Percentiles rank a stretch among this genome's conserved stretches.
phyloP scores from a whole-genome alignment of 2,329 filamentous ascomycete genomes.

The Fusarium tricinctum region DNA sequence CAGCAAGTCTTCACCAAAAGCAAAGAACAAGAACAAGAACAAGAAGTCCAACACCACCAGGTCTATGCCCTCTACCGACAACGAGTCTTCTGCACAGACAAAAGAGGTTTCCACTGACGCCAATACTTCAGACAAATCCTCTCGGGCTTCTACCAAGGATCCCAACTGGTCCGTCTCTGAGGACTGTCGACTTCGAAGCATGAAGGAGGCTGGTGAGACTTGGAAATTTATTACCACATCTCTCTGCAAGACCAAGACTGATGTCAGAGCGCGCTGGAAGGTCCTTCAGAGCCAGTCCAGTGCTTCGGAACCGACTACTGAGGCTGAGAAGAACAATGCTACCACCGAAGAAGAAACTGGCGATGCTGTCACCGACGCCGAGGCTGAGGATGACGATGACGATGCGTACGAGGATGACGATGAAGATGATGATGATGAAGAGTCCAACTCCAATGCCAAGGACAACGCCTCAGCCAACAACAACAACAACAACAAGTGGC shows the following conservation, averaged over 20 bases:
- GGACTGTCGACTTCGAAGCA: conserved; percentile 52
- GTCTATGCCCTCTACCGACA: conserved; percentile 13
- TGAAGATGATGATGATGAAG: neutral
- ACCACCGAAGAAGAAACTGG: neutral
- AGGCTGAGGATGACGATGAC: neutral
- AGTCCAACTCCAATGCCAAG: conserved; percentile 14
- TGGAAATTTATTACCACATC: conserved; percentile 52
- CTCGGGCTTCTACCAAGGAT: conserved; percentile 1
- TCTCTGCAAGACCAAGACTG: conserved; percentile 49
- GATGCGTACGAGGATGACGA: neutral
- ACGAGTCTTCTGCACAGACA: conserved; percentile 15
- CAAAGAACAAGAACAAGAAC: conserved; percentile 29
- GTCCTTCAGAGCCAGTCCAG: conserved; percentile 46
- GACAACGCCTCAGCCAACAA: neutral
- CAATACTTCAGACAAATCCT: conserved; percentile 14
- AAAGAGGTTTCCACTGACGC: conserved; percentile 15
- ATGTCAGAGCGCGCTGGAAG: conserved; percentile 54
- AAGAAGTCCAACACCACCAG: conserved; percentile 14
- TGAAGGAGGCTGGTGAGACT: conserved; percentile 52
- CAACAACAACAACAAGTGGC: conserved; percentile 33
- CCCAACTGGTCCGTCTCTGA: conserved; percentile 55
- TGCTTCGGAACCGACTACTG: neutral
- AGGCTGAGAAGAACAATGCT: conserved; percentile 6
- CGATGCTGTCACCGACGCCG: neutral
- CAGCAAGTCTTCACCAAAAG: neutral